Conservation (phyloP, 257 asterid genomes). For the Schizonepeta tenuifolia region DNA sequence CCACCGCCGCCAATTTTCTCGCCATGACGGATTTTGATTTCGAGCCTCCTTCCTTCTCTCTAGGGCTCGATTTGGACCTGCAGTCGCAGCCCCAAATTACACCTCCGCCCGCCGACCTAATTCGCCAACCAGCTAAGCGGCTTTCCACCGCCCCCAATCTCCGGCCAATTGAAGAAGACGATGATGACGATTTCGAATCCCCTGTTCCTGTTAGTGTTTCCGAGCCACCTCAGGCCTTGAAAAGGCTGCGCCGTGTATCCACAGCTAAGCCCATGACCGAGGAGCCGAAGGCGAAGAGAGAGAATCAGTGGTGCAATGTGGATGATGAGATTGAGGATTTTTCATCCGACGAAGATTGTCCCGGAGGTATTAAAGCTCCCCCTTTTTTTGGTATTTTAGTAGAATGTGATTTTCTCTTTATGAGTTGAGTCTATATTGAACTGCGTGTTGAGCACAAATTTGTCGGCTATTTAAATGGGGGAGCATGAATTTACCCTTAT, state of each 20-base stretch:
- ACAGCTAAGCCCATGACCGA: constrained; percentile 22
- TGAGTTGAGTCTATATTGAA: not conserved
- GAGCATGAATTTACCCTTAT: not conserved
- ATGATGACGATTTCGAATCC: constrained; percentile 53
- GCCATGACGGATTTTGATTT: constrained; percentile 65
- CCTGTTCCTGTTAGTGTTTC: constrained; percentile 40
- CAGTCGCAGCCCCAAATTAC: constrained; percentile 50
- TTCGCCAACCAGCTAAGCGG: constrained; percentile 40
- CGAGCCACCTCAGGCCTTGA: constrained; percentile 47
- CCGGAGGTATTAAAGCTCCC: constrained; percentile 45
- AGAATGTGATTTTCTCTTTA: not conserved
- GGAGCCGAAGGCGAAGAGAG: constrained; percentile 29
- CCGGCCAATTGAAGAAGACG: constrained; percentile 39
- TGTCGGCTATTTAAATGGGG: not conserved
- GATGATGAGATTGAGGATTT: constrained; percentile 89
- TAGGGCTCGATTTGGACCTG: constrained; percentile 75
- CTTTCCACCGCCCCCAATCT: constrained; percentile 34
- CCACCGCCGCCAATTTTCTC: not conserved
- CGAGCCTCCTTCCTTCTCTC: constrained; percentile 82
- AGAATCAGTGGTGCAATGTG: constrained; percentile 34
- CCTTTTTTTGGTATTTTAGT: not conserved
- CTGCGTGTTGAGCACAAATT: constrained; percentile 6
- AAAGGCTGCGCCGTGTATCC: constrained; percentile 74
- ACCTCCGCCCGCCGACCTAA: constrained; percentile 32
- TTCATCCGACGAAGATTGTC: constrained; percentile 73